phyloP scores from a whole-genome alignment of 257 asterid species.

The Thymus mandschuricus region DNA sequence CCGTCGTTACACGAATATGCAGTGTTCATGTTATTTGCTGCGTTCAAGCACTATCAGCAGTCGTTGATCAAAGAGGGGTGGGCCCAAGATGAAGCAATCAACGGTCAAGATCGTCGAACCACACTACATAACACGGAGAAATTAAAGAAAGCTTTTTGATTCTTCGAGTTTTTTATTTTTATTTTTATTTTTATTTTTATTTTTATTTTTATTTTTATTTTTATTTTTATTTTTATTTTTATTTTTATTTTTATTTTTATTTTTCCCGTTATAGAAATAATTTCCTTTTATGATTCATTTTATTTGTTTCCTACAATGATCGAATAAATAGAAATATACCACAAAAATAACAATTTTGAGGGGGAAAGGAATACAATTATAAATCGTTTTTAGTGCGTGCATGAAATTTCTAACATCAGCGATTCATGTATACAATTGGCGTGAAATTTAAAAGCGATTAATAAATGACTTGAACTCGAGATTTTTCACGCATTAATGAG shows the following conservation, averaged over 20 bases:
- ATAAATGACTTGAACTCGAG: no score
- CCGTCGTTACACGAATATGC: conserved; percentile 27
- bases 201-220: background rate
- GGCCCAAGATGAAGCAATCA: conserved; percentile 34
- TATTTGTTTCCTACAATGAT: no score
- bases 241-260: background rate
- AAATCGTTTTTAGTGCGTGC: no score
- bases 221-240: background rate
- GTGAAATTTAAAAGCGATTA: no score
- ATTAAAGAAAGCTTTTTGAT: conserved; percentile 39
- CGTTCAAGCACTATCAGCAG: conserved; percentile 79
- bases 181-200: background rate
- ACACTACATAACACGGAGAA: conserved; percentile 35
- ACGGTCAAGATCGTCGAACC: conserved; percentile 35
- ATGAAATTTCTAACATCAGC: no score
- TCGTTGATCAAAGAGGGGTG: conserved; percentile 48
- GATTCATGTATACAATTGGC: no score
- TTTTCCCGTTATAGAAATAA: no score
- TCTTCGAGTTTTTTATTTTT: background rate
- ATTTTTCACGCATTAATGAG: no score
- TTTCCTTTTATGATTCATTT: no score
- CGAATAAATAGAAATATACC: no score
- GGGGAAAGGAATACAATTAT: no score
- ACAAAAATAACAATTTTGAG: no score
- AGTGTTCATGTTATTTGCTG: conserved; percentile 89